Base-by-base conservation (phyloP, 2,329 filamentous ascomycete species). In the Xylaria digitata region DNA sequence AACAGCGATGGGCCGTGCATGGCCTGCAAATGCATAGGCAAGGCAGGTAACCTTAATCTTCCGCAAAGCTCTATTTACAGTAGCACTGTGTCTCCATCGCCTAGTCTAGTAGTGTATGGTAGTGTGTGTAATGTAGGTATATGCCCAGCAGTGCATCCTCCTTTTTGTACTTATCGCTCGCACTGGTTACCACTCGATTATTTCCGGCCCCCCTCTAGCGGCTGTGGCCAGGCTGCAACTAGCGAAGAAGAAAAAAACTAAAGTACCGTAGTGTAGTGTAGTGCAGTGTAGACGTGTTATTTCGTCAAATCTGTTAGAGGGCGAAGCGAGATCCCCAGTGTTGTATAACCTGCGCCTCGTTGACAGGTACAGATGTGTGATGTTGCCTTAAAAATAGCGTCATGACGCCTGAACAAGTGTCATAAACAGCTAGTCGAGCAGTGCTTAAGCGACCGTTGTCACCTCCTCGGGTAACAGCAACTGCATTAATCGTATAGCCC, bases 11-110 rank as follows among this genome's bases (percentile, higher is more conserved):
- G 55, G 48, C 30, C 57, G 61, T 69, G 64, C 53, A 63, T 37
- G 43, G 53, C 48, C 57, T 70, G 65, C 61, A 70, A 60, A 61
- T 68, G 65, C 65, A 68, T 46, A 65, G 34, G 68, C 62, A 68
- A 68, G 62, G 65, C 65, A 68, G 59, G 61, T 58, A 70, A 68
- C 65, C 65, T 68, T 70, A 68, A 63, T 50, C 65, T 58, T 55
- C 42, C 59, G 61, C 55, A 37, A 62, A 56, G 26, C 52, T 57
- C 56, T 55, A 61, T 43, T 63, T 59, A 50, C 61, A 45, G 45
- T 42, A 63, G 52, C 57, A 64, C 49, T 58, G 34, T 67, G 19
- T 55, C 54, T 57, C 61, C 50, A 58, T 60, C 46, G 49, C 19
- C n/a, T 43, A 15, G 46, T 40, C 15, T 42, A 48, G 32, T 34